Conservation (phyloP, 345 rosid species). For the Mercurialis annua region DNA sequence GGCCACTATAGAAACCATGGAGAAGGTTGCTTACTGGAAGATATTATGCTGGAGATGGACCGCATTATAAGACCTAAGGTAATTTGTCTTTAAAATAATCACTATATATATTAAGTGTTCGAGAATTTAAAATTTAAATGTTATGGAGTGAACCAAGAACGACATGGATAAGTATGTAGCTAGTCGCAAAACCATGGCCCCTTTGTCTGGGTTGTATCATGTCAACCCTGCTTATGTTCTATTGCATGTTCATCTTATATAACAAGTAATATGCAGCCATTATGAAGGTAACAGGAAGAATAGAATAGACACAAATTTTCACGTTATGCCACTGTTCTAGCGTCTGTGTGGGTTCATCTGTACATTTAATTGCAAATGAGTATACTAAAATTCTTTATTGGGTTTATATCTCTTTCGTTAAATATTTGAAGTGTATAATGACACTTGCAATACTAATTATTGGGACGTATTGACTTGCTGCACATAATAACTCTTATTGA, state of each 20-base stretch:
- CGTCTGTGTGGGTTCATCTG: not conserved
- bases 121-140: slow-evolving; percentile 5
- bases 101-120: not conserved
- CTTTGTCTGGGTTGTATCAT: not conserved
- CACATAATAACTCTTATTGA: not conserved
- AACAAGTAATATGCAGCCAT: not conserved
- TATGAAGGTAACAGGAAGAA: not conserved
- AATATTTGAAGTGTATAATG: not conserved
- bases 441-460: not conserved
- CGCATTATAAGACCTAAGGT: slow-evolving; percentile 83
- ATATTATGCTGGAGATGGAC: slow-evolving; percentile 91
- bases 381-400: not conserved
- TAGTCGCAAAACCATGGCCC: slow-evolving; percentile 1
- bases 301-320: not conserved
- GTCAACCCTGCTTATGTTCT: too few relatives aligned
- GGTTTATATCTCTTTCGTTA: not conserved
- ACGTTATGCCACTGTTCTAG: not conserved
- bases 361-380: not conserved
- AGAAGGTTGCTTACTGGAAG: slow-evolving; percentile 73
- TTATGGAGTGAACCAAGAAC: slow-evolving; percentile 1
- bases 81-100: slow-evolving; percentile 6
- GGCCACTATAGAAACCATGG: slow-evolving; percentile 47
- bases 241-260: not conserved
- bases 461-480: not conserved
- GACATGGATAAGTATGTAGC: not conserved